Evolutionary conservation across 2,329 filamentous ascomycete species (phyloP), one percentile per base, ranked within the genome.

Genomic region (Biscogniauxia mediterranea): DNA sequence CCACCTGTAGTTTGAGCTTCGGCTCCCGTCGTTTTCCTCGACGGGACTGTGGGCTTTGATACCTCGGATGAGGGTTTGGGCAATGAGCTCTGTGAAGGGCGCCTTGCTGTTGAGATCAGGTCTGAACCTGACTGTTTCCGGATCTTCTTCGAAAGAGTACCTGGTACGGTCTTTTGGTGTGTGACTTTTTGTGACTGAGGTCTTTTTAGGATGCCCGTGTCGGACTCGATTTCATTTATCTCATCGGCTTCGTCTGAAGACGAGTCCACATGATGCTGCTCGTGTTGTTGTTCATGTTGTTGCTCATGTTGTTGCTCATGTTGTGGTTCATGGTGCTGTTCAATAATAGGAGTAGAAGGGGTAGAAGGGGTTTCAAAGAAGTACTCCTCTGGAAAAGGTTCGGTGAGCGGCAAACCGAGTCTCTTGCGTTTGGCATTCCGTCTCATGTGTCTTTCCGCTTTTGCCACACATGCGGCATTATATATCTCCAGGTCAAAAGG

Each of bases 341-440:
- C 57, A 9, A 61, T n/a, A 46, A 46, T 11, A 46, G 38, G 38
- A n/a, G 56, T 20, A 28, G 32, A 21, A 0, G 52, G 46, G 3
- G 28, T 17, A 57, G 64, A 50, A 55, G 66, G 50, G 59, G 59
- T 28, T 46, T 54, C 38, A 58, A 64, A 58, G 57, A 57, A 59
- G 13, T 62, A 17, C 8, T 52, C 11, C 62, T 21, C 54, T 56
- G 62, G 63, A 11, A 68, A 62, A 8, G 68, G 70, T 3, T 50
- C 23, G 4, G 70, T 74, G 54, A 64, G 53, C 5, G 69, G 63
- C 5, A 78, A 55, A 9, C 80, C 80, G 4, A 76, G 70, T 52
- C 69, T 71, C 46, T 66, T 67, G n/a, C 82, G 77, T 67, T 76
- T 80, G 21, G 64, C 69, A 57, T 84, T 83, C 20, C 81, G 77